phyloP scores from a whole-genome alignment of 2,329 filamentous ascomycete species.

The Teratosphaeria pseudoeucalypti region DNA sequence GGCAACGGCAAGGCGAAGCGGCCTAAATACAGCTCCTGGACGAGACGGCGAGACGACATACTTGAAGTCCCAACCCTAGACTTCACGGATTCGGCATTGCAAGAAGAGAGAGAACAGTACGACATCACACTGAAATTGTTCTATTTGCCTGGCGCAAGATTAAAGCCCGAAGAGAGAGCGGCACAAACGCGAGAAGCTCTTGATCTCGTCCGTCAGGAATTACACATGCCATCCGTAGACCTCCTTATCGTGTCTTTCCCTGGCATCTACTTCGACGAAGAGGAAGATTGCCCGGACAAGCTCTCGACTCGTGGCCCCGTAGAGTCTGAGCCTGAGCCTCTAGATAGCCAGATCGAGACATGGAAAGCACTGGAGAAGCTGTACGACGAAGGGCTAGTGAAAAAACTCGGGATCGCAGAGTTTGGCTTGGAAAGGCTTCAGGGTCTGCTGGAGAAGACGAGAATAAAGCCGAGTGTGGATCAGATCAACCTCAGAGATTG shows the following conservation, averaged over 20 bases:
- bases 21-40: slow-evolving; percentile 52
- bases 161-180: slow-evolving; percentile 37
- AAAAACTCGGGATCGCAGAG: slow-evolving; percentile 74
- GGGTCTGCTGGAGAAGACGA: slow-evolving; percentile 63
- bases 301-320: slow-evolving; percentile 27
- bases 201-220: slow-evolving; percentile 65
- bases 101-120: slow-evolving; percentile 75
- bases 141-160: slow-evolving; percentile 56
- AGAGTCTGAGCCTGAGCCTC: slow-evolving; percentile 43
- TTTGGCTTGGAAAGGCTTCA: slow-evolving; percentile 76
- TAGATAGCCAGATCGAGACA: slow-evolving; percentile 56
- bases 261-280: slow-evolving; percentile 84
- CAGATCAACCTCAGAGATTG: slow-evolving; percentile 96
- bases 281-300: slow-evolving; percentile 64
- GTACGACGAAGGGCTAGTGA: slow-evolving; percentile 59
- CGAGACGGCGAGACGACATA: slow-evolving; percentile 40
- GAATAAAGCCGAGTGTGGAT: slow-evolving; percentile 68
- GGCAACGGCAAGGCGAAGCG: slow-evolving; percentile 8
- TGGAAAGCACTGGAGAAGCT: slow-evolving; percentile 61
- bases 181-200: slow-evolving; percentile 69
- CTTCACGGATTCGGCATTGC: slow-evolving; percentile 58
- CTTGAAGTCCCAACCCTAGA: slow-evolving; percentile 60
- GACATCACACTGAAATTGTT: slow-evolving; percentile 95
- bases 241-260: slow-evolving; percentile 89
- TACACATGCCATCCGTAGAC: slow-evolving; percentile 67